Evolutionary conservation across 352 stramenopile species (phyloP), one percentile per base, ranked within the genome.

Genomic region (Plasmopara viticola): DNA sequence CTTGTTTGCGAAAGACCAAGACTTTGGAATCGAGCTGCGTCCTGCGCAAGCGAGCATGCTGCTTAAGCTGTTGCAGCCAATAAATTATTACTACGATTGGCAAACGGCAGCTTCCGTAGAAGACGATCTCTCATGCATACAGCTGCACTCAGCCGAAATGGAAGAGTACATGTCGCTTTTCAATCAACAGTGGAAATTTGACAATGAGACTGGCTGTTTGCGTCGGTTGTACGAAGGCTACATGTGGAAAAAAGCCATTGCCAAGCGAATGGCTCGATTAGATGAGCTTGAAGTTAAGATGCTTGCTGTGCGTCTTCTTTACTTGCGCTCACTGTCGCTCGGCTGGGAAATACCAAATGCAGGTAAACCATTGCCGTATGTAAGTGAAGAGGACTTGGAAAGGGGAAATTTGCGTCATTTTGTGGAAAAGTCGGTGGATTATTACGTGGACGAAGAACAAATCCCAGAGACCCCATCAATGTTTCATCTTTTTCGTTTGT

Each of bases 31-130:
- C 30, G 62, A 89, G 53, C n/a, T 90, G 31, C 79, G 77, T 20
- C 82, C 82, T 0, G 74, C 68, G 9, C 82, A 92, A 61, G 62
- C 81, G 49, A 66, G 56, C 20, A 76, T 78, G 51, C 55, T 92
- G 14, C 51, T 90, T 51, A 69, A 64, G 43, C 48, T 92, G 31
- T 48, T 85, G 10, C 66, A 78, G 15, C 75, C 74, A 3, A 64
- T 90, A 10, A 70, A 58, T 18, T 82, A 72, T 58, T 77, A 90
- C 54, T 78, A 72, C 17, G 80, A 94, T 50, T 90, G 84, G 78
- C 68, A 71, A 34, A 74, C 68, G 7, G 72, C 76, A 39, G 78
- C 68, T 2, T 54, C 60, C 7, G 68, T 85, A 40, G 57, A 70
- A 15, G 84, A 93, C 49, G 79, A 90, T 25, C 58, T 76, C n/a